Percentiles rank a stretch among this genome's conserved stretches.
These are phyloP conservation scores for Ceratocystis cacaofunesta DNA, from an alignment of 2,329 filamentous ascomycete species.

Conservation along the genomic window DNA sequence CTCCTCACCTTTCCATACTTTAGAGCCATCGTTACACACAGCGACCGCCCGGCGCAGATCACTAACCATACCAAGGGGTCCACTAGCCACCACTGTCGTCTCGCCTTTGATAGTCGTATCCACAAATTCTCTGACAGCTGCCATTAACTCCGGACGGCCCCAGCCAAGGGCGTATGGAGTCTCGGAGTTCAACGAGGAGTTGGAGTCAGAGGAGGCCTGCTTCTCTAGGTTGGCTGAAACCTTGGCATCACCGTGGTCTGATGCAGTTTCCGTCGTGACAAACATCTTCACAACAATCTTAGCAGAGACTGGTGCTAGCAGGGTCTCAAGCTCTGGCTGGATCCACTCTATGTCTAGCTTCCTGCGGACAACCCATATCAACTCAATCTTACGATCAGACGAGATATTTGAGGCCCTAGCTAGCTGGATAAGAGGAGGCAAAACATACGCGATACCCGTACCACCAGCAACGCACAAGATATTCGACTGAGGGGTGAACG, in stretches of 20 bases:
- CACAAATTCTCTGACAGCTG: constrained; percentile 36
- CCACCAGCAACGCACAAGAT: constrained; percentile 29
- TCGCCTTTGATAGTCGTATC: constrained; percentile 31
- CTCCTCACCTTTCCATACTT: constrained; percentile 44
- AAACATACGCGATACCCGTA: constrained; percentile 29
- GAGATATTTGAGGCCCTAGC: constrained; percentile 32
- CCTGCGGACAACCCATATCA: constrained; percentile 51
- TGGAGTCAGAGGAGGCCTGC: constrained; percentile 21
- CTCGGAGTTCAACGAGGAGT: constrained; percentile 14
- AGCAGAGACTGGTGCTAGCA: constrained; percentile 28
- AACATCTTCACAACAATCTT: constrained; percentile 41
- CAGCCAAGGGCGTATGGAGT: constrained; percentile 21
- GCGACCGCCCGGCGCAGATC: constrained; percentile 42
- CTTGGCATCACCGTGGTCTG: constrained; percentile 7
- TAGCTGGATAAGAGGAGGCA: constrained; percentile 26
- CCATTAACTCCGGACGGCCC: constrained; percentile 29
- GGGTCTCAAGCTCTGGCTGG: constrained; percentile 36
- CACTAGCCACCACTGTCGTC: constrained; percentile 44
- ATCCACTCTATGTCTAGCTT: constrained; percentile 43
- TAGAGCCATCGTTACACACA: constrained; percentile 33
- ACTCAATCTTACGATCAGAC: constrained; percentile 35
- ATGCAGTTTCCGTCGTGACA: constrained; percentile 31
- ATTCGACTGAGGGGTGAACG: constrained; percentile 28
- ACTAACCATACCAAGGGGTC: constrained; percentile 44
- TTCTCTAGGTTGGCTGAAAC: constrained; percentile 14